Percentiles rank a stretch among this genome's conserved stretches.
phyloP scores from a whole-genome alignment of 2,329 filamentous ascomycete genomes.

The Ceratocystis ficicola region DNA sequence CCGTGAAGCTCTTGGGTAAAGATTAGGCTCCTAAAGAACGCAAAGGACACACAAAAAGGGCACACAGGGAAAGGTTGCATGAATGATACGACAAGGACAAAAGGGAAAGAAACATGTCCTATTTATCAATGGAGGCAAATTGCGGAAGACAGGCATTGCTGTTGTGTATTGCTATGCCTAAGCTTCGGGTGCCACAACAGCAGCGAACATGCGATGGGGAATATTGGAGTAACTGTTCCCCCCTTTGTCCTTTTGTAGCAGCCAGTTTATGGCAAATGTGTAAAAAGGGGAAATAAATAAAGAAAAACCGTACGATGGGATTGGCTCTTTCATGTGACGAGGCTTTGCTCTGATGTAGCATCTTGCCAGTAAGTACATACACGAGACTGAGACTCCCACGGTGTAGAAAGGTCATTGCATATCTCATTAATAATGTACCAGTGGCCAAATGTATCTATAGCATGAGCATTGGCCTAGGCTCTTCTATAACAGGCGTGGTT shows the following conservation, averaged over 20 bases:
- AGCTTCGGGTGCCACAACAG: background rate
- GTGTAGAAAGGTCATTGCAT: background rate
- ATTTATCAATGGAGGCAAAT: background rate
- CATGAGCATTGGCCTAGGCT: background rate
- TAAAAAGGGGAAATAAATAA: background rate
- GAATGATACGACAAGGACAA: background rate
- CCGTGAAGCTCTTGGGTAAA: background rate
- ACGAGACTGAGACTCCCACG: background rate
- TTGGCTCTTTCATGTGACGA: background rate
- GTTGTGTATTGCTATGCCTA: background rate
- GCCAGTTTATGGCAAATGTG: background rate
- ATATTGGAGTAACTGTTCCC: background rate
- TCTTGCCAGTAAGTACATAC: background rate
- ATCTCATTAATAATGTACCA: slow-evolving; percentile 1
- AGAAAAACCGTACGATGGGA: background rate
- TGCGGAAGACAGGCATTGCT: background rate
- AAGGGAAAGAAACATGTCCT: background rate
- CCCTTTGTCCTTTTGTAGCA: background rate
- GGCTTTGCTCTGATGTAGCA: background rate
- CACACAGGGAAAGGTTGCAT: too few relatives aligned
- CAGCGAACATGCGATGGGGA: background rate
- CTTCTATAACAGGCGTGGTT: background rate
- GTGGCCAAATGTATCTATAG: background rate
- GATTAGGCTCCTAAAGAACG: too few relatives aligned
- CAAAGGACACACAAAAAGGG: too few relatives aligned